Base-by-base conservation (phyloP, 495 filamentous ascomycete genomes). In the Aspergillus ostianus region DNA sequence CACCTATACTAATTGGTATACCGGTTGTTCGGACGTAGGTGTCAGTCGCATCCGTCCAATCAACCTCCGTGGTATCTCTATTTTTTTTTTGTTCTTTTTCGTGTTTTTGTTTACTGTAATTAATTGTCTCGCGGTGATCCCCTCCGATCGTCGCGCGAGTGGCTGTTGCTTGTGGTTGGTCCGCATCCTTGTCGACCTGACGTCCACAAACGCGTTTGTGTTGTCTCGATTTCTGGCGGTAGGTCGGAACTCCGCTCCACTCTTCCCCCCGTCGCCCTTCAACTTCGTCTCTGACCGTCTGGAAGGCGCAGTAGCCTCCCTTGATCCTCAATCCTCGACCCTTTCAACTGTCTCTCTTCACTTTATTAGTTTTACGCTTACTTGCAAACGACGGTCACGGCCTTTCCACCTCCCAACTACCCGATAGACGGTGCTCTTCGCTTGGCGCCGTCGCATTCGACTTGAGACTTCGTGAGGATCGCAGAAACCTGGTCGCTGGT, bases 401-500 rank as follows among this genome's bases (percentile, higher is more conserved):
- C 36, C 13, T 13, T 41, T 4, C 13, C 36, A 15, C 36, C n/a
- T n/a, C n/a, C 12, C 36, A 41, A 17, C 9, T 41, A 27, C 56
- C 58, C 51, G 56, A 26, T 53, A 41, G 45, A 62, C 55, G 30
- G 48, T 59, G 45, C 53, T 50, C 52, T 60, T 58, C 46, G 18
- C 26, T 30, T 29, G 4, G 17, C 29, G 18, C 27, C 8, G 27
- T 53, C 29, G 15, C 27, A 41, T 41, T 41, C 36, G 10, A 41
- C 36, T 13, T 15, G 36, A 12, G 10, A 10, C 15, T 13, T 36
- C n/a, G 32, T 41, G 36, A 13, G 10, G 36, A 41, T 41, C 13
- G 36, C 50, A 32, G 58, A 66, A 53, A 20, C 53, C 53, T 59
- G 64, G 72, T 76, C 73, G 72, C 75, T 70, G 72, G 70, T 67